Base-by-base conservation (phyloP, 2,329 filamentous ascomycete genomes). In the Tolypocladium pustulatum region DNA sequence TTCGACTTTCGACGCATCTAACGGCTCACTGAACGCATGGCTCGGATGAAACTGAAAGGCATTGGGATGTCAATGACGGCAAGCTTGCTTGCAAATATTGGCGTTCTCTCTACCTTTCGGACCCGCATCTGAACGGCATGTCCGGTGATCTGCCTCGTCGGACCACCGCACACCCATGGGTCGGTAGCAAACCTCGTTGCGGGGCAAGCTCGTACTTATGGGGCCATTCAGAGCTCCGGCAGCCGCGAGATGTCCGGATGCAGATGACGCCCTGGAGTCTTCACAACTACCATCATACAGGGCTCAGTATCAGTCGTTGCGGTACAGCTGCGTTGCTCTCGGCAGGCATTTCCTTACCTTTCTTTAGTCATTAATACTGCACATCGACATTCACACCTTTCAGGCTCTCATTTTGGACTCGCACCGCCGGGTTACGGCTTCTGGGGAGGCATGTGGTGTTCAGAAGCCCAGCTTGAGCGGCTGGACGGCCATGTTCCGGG, bases 1-100 rank as follows among this genome's bases (percentile, higher is more conserved):
- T 76, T 74, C 71, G 71, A 74, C 71, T 71, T 75, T 74, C 70
- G 70, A 74, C 70, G 66, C 65, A 67, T 71, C 63, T 69, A 66
- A 65, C 62, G 63, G 64, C 67, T 71, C 58, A 70, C 65, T 69
- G 71, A 61, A 70, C 62, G 63, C 65, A 70, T 75, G 73, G 72
- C 74, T 76, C 71, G 71, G 73, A 69, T 68, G 62, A 61, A 62
- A 66, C 63, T 64, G 62, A 59, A 64, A 59, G 61, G 60, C 61
- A 54, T 58, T 55, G 57, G 56, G 55, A 56, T 55, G 54, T 65
- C 62, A 57, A 22, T 41, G 52, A 40, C 58, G 57, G 49, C 57
- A 58, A 52, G 54, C 57, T 43, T 38, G 49, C 53, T 46, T 57
- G 57, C 43, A 43, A 57, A 32, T 61, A 54, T 38, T 55, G 56